Percentiles rank a stretch among this genome's conserved stretches.
phyloP scores from a whole-genome alignment of 1,284 basidiomycete species.

The Sanghuangporus weigelae region DNA sequence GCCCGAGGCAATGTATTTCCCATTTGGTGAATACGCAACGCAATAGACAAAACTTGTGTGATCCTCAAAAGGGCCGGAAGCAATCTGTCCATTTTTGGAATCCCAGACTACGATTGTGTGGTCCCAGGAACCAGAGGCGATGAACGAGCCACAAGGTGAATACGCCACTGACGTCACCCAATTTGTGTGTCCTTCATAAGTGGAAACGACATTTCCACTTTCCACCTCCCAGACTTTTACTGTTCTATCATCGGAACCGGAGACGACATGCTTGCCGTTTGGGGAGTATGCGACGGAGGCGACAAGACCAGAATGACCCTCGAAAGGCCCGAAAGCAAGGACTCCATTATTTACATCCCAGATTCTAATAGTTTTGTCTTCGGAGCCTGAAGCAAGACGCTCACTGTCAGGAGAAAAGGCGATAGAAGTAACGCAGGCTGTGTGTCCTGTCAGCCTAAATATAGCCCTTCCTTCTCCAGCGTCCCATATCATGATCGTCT shows the following conservation, averaged over 20 bases:
- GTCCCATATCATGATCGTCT: background rate
- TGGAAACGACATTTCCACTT: background rate
- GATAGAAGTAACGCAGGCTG: background rate
- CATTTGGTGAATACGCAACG: background rate
- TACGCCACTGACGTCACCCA: background rate
- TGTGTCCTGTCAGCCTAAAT: background rate
- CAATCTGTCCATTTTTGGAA: background rate
- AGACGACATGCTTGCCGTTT: background rate
- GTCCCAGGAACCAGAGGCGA: background rate
- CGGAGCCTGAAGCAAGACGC: background rate
- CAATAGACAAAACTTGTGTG: background rate
- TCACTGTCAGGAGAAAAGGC: background rate
- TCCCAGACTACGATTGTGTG: background rate
- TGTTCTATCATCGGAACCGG: slow-evolving; percentile 12
- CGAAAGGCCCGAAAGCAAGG: background rate
- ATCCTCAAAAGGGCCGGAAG: background rate
- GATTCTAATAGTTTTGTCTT: background rate
- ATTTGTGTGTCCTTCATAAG: background rate
- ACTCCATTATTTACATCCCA: background rate
- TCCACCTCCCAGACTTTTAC: slow-evolving; percentile 17
- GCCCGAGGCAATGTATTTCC: background rate
- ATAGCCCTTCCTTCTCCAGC: background rate
- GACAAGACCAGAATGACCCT: background rate
- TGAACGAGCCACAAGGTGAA: background rate
- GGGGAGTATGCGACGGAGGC: background rate